Evolutionary conservation across 2,329 filamentous ascomycete genomes (phyloP), one percentile per base, ranked within the genome.

Genomic region (Stagonosporopsis rhizophila): DNA sequence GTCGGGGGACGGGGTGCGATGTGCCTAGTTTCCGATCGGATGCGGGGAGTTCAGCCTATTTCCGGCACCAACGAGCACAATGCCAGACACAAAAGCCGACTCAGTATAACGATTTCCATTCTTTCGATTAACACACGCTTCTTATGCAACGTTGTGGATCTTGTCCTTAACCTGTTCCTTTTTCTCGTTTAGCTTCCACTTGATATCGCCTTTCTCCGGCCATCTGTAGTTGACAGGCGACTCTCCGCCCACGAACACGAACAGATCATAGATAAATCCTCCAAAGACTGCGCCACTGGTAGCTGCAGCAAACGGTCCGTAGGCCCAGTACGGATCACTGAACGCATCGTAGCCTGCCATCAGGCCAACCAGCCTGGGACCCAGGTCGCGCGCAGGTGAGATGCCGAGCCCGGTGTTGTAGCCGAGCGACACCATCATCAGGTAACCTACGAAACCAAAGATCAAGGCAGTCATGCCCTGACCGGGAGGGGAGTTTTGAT

Each of bases 341-440:
- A 74, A 74, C 0, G 70, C 64, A 47, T 86, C 74, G 68, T 91
- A 91, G 1, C 89, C 89, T 47, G 90, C 71, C 73, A 86, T 85
- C 68, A 86, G 88, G 1, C 84, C 83, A 56, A 89, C 83, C 23
- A 91, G 77, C n/a, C 88, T 80, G 2, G 88, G 88, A 0, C 88
- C 88, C 67, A 91, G 88, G 64, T 91, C 89, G 71, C 88, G 83
- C 20, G 88, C 88, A 38, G 89, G 75, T 63, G 90, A 90, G 59
- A 91, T 88, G 11, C 87, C 72, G 6, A 70, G 60, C 30, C 71
- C 70, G 4, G 65, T 69, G 38, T 71, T 71, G 56, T 70, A 70
- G 8, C 67, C 68, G 7, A 70, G 52, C 0, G 65, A 61, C 2
- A 72, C 60, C 60, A 64, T 67, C 25, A 68, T 63, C 23, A 69